These are phyloP conservation scores for Penicilliopsis zonata DNA, from an alignment of 495 filamentous ascomycete genomes.

Conservation along the genomic window DNA sequence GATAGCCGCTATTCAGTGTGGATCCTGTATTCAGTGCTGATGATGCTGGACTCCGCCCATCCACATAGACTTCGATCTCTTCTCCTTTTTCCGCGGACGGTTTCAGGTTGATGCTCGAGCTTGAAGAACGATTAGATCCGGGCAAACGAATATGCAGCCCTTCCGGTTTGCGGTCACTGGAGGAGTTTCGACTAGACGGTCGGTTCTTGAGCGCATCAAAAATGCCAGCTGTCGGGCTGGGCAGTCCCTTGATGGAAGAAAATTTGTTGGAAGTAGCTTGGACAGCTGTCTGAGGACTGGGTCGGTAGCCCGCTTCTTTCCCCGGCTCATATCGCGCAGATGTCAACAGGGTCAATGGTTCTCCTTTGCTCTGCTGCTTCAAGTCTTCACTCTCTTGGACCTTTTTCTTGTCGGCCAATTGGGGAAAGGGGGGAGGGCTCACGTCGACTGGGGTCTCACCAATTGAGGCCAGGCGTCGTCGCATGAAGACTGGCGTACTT, in stretches of 20 bases:
- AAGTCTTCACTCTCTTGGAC: slow-evolving; percentile 14
- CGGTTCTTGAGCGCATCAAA: slow-evolving; percentile 48
- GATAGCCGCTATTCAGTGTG: slow-evolving; percentile 35
- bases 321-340: slow-evolving; percentile 38
- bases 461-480: slow-evolving; percentile 69
- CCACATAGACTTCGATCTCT: slow-evolving; percentile 16
- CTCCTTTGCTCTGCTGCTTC: too few species aligned
- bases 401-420: slow-evolving; percentile 33
- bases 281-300: slow-evolving; percentile 41
- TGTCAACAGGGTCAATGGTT: slow-evolving; percentile 27
- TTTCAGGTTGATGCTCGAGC: too few species aligned
- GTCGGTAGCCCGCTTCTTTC: slow-evolving; percentile 19
- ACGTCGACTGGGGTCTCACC: slow-evolving; percentile 60
- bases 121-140: slow-evolving; percentile 44
- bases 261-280: slow-evolving; percentile 29
- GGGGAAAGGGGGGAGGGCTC: slow-evolving; percentile 35
- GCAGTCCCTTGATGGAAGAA: slow-evolving; percentile 38
- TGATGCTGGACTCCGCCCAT: slow-evolving; percentile 35
- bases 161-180: slow-evolving; percentile 69
- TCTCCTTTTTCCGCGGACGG: too few species aligned
- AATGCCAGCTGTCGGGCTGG: slow-evolving; percentile 43
- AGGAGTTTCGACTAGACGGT: slow-evolving; percentile 51
- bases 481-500: slow-evolving; percentile 56
- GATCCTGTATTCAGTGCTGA: too few species aligned
- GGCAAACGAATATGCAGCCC: slow-evolving; percentile 66